These are phyloP conservation scores for Solanum commersonii DNA, from an alignment of 257 asterid species.

Conservation along the genomic window DNA sequence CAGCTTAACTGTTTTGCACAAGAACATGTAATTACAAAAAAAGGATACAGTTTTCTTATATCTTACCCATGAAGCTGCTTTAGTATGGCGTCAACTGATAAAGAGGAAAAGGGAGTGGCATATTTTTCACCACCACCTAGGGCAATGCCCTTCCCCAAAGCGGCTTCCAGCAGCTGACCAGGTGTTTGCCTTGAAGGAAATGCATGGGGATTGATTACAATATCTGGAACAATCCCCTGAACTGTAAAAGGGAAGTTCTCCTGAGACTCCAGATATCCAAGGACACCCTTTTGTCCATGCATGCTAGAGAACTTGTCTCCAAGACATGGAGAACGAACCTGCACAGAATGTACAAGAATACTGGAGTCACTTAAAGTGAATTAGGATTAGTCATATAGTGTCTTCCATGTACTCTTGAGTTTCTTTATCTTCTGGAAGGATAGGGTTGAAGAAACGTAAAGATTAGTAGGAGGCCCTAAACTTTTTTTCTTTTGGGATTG, in stretches of 20 bases:
- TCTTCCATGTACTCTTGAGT: neutral
- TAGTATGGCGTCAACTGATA: slow-evolving; percentile 57
- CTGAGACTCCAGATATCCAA: slow-evolving; percentile 83
- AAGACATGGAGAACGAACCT: slow-evolving; percentile 92
- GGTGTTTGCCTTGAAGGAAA: slow-evolving; percentile 98
- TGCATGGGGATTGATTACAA: slow-evolving; percentile 93
- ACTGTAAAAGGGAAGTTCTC: slow-evolving; percentile 84
- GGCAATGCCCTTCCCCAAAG: slow-evolving; percentile 86
- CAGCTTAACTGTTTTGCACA: neutral
- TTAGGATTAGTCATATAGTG: neutral
- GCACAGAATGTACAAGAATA: slow-evolving; percentile 4
- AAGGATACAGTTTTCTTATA: neutral
- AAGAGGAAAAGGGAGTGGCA: slow-evolving; percentile 90
- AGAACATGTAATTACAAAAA: neutral
- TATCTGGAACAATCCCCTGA: slow-evolving; percentile 91
- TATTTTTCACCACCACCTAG: slow-evolving; percentile 59
- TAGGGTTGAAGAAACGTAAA: neutral
- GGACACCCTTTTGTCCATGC: slow-evolving; percentile 98
- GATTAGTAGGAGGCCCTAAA: neutral
- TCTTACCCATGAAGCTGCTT: slow-evolving; percentile 79
- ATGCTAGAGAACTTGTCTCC: slow-evolving; percentile 97
- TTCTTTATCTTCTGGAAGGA: neutral
- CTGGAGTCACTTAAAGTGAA: neutral
- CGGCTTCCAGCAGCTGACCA: slow-evolving; percentile 88
- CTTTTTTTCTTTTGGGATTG: no score